Evolutionary conservation across 805 yeast genomes (phyloP), one percentile per base, ranked within the genome.

Genomic region (Lipomyces anomalus): DNA sequence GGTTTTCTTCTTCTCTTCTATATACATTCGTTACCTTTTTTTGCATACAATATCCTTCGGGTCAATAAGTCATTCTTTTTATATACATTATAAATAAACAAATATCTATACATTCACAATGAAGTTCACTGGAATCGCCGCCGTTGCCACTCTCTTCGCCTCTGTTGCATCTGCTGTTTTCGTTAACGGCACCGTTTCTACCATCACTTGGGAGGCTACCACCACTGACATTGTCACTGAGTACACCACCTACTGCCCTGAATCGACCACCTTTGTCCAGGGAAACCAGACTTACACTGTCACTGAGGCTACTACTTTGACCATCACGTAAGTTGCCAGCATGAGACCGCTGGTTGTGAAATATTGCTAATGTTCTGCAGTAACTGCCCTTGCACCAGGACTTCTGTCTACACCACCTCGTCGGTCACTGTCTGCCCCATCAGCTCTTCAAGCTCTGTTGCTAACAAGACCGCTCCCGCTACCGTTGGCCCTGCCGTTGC

Each of bases 201-300:
- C 75, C 62, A 63, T 73, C 66, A 70, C 76, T 56, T 65, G 62
- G 67, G 66, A 61, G 50, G 64, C 71, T 56, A 69, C 72, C 59
- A 58, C 65, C 55, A 57, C 63, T 40, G 74, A 75, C 54, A 80
- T 79, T 53, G 85, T 82, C 62, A 78, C 85, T 61, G 81, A 71
- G 61, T 75, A 71, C 76, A 78, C 84, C 69, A 84, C 94, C 59
- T 84, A 80, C 82, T 84, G 94, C 70, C 94, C 95, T 66, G 70
- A 62, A 53, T 68, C 94, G 42, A 85, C 95, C 59, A 68, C 74
- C 50, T 60, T 84, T 50, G 72, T 71, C 55, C 77, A 79, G 67
- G 80, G 79, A 75, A 74, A 73, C 73, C 64, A 65, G 65, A 82
- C 90, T 63, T 75, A 78, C 78, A 78, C 83, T 56, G 87, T 82